phyloP scores from a whole-genome alignment of 441 rosid species.

The California macrophylla region DNA sequence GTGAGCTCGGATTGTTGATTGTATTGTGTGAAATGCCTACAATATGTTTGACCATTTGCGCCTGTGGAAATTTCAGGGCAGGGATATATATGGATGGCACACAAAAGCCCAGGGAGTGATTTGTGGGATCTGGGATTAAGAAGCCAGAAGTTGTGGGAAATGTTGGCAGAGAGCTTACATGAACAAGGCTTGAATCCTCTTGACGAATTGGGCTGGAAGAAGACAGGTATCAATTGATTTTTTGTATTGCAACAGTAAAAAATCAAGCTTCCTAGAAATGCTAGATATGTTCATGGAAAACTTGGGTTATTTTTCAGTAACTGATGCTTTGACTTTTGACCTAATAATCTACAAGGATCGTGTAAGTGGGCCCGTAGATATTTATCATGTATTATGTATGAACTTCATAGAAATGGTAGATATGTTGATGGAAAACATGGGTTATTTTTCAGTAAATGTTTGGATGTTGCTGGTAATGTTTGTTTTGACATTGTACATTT shows the following conservation, averaged over 20 bases:
- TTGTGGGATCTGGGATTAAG: conserved; percentile 63
- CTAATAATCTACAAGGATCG: neutral
- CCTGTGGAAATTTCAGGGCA: conserved; percentile 46
- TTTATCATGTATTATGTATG: neutral
- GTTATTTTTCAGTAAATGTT: neutral
- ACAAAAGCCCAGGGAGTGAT: conserved; percentile 56
- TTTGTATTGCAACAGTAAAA: neutral
- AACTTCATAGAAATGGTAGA: neutral
- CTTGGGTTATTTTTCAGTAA: neutral
- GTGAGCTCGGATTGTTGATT: conserved; percentile 3
- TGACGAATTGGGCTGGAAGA: conserved; percentile 67
- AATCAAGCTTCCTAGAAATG: neutral
- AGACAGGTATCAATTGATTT: conserved; percentile 38
- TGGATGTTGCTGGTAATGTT: neutral
- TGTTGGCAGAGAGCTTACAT: conserved; percentile 39
- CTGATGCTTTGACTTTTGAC: neutral
- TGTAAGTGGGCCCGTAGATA: neutral
- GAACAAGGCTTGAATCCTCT: conserved; percentile 54
- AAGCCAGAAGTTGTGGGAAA: conserved; percentile 61
- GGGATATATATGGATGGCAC: conserved; percentile 82
- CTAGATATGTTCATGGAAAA: neutral
- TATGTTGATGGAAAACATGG: neutral
- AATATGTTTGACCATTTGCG: conserved; percentile 14
- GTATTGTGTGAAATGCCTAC: neutral
- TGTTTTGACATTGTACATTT: neutral